phyloP scores from a whole-genome alignment of 2,329 filamentous ascomycete species.

The Diaporthe sp. region DNA sequence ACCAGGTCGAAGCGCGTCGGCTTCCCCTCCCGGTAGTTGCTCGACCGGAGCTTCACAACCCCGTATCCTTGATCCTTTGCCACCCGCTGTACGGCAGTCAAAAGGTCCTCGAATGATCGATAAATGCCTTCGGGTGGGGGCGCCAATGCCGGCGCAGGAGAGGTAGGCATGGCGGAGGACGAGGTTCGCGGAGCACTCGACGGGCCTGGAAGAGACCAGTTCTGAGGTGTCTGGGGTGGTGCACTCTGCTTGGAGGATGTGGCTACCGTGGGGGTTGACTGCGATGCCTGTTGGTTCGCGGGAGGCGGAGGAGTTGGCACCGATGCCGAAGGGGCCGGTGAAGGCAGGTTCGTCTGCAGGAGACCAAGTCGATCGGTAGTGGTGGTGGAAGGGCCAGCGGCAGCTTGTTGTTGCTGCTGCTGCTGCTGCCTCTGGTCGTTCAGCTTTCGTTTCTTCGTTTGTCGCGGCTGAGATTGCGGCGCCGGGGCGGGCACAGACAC shows the following conservation, averaged over 20 bases:
- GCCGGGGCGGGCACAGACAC: constrained; percentile 25
- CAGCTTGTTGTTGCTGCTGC: constrained; percentile 36
- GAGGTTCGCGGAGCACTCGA: constrained; percentile 44
- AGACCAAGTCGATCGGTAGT: constrained; percentile 33
- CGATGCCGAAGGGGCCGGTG: constrained; percentile 35
- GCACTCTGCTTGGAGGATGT: constrained; percentile 33
- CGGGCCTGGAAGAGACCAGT: constrained; percentile 34
- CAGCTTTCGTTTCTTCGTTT: constrained; percentile 36
- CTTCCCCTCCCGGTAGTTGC: constrained; percentile 72
- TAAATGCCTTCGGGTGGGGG: constrained; percentile 71
- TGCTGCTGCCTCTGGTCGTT: constrained; percentile 36
- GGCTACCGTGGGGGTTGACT: constrained; percentile 32
- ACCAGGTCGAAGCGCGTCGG: constrained; percentile 72
- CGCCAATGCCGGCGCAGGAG: constrained; percentile 58
- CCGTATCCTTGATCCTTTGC: constrained; percentile 72
- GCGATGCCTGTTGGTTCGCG: constrained; percentile 32
- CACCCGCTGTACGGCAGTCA: constrained; percentile 66
- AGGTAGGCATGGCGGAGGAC: constrained; percentile 54
- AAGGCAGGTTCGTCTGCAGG: constrained; percentile 35
- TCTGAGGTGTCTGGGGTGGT: constrained; percentile 35
- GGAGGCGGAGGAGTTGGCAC: constrained; percentile 35
- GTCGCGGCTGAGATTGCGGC: constrained; percentile 31
- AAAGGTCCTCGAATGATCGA: constrained; percentile 67
- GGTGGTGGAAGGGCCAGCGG: constrained; percentile 29
- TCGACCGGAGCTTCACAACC: constrained; percentile 71